Evolutionary conservation across 2,329 filamentous ascomycete genomes (phyloP), one percentile per base, ranked within the genome.

Genomic region (Phialocephala sp.): DNA sequence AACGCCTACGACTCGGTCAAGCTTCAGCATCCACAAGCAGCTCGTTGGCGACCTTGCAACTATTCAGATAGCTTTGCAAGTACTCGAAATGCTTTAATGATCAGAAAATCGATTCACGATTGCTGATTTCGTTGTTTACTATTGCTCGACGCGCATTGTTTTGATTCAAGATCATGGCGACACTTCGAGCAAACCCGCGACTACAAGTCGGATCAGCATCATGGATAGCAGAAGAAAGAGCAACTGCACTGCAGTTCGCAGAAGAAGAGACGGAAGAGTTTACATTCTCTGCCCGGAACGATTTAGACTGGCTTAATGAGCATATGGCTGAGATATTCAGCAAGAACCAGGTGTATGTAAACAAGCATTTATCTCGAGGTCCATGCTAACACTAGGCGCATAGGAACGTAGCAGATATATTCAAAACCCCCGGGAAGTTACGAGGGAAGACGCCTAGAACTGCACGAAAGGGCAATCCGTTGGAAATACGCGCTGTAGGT

Each of bases 221-320:
- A 80, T 99, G 95, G 95, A 88, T 97, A 70, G 82, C 89, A 37
- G 89, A 92, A 71, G 95, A 99, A 82, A 87, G 94, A 72, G 85
- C 89, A 52, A 91, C 94, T 74, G 89, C 92, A 15, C 82, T 88
- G 62, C 86, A 91, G 70, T 89, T 97, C 69, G 86, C 91, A 18
- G 85, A 90, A 56, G 87, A 93, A 63, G 95, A 98, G 78, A 86
- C 92, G 62, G 94, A 98, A 72, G 96, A 99, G 80, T 96, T 98
- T 76, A 88, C 91, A 52, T 98, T 92, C 80, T 93, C 93, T 36
- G 94, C 92, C 68, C 88, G 92, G 65, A 97, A 98, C 79, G 95
- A 99, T 78, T 83, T 98, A 75, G 94, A 98, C 77, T 99, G 95
- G 95, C 83, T 99, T 73, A 98, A 99, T 76, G 95, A 98, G 80